Evolutionary conservation across 495 filamentous ascomycete species (phyloP).

Genomic region (Penicillium daleae): DNA sequence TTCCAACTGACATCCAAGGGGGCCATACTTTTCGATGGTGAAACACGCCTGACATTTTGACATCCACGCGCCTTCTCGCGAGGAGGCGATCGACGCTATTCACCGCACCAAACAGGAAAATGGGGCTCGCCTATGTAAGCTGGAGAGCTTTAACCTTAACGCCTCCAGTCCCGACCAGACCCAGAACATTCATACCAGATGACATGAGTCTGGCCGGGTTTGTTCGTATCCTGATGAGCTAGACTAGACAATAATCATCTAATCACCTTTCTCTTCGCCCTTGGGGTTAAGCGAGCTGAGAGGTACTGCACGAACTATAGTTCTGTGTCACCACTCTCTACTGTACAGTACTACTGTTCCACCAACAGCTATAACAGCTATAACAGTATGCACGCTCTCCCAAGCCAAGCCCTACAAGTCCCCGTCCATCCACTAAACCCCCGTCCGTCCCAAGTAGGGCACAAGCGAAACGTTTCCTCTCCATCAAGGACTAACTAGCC

Average conservation of each 20-base stretch:
- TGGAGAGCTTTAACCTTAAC: background rate
- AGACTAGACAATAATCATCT: too few relatives aligned
- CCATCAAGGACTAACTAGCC: background rate
- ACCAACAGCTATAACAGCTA: too few relatives aligned
- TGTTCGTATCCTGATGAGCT: too few relatives aligned
- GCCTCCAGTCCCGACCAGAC: background rate
- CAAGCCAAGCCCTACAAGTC: background rate
- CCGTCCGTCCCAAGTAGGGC: background rate
- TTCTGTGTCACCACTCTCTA: background rate
- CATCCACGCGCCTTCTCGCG: conserved; percentile 18
- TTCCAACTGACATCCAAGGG: background rate
- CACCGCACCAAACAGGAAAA: background rate
- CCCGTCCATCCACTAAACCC: background rate
- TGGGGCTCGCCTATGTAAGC: background rate
- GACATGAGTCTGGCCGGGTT: too few relatives aligned
- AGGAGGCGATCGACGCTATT: background rate
- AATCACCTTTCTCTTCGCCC: too few relatives aligned
- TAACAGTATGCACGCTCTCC: too few relatives aligned
- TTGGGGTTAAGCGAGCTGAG: too few relatives aligned
- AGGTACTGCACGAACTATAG: background rate
- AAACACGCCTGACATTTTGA: conserved; percentile 25
- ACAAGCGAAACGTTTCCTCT: background rate
- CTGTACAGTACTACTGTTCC: too few relatives aligned
- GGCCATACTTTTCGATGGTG: conserved; percentile 6
- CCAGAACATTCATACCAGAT: too few relatives aligned